Evolutionary conservation across 73 alveolate species (phyloP).

Genomic region (Stentor coeruleus): DNA sequence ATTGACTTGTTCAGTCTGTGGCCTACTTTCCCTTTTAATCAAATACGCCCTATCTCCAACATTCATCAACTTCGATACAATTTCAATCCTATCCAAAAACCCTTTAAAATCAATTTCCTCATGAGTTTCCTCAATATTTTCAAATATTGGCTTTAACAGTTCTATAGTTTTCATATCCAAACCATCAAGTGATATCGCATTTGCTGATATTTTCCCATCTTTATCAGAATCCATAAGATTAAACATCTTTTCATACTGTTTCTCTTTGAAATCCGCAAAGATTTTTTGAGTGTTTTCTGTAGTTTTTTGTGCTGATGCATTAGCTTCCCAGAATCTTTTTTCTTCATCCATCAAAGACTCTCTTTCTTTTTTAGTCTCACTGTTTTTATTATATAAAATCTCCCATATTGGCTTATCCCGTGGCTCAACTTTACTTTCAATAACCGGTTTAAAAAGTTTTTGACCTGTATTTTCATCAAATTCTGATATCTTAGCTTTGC

Average conservation of each 20-base stretch:
- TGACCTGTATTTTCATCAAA: background rate
- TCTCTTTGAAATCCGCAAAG: background rate
- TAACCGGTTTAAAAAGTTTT: background rate
- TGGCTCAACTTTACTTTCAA: background rate
- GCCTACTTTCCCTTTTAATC: background rate
- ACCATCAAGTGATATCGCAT: background rate
- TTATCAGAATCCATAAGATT: background rate
- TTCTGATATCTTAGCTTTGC: background rate
- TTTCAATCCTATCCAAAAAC: background rate
- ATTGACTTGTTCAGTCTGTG: background rate
- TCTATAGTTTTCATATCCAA: background rate
- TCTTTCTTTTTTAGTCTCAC: background rate
- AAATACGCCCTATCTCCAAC: background rate
- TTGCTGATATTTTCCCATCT: background rate
- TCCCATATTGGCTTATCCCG: slow-evolving; percentile 11
- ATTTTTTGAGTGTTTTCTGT: background rate
- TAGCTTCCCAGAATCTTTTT: background rate
- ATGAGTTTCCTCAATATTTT: background rate
- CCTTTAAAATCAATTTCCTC: background rate
- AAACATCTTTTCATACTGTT: background rate
- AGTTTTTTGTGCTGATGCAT: background rate
- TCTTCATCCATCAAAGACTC: background rate
- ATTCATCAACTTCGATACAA: background rate
- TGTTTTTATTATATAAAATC: background rate
- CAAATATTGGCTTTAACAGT: background rate